A percentile compares a stretch with the other conserved stretches of the same genome.
These are phyloP conservation scores for Fabrea salina DNA, from an alignment of 169 alveolate genomes.

Conservation along the genomic window DNA sequence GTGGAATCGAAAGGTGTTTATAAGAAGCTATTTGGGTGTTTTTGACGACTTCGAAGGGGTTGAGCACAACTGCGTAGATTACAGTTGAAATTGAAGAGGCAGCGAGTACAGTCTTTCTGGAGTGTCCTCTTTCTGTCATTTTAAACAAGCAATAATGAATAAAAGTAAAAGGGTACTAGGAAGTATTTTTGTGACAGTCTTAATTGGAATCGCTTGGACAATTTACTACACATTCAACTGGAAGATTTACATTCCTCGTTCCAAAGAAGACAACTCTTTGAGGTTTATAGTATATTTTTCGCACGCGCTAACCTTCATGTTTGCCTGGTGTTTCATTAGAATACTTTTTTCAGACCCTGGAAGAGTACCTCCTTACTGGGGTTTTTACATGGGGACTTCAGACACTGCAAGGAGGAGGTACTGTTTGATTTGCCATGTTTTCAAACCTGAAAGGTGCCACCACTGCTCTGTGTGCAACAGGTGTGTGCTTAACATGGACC, in stretches of 20 bases:
- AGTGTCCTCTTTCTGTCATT: too few relatives aligned
- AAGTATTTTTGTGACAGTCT: too few relatives aligned
- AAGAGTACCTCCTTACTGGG: slow-evolving; percentile 64
- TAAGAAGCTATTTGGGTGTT: slow-evolving; percentile 8
- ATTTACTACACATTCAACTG: too few relatives aligned
- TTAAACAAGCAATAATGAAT: too few relatives aligned
- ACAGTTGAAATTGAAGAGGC: slow-evolving; percentile 6
- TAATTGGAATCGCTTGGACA: too few relatives aligned
- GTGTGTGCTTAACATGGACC: slow-evolving; percentile 80
- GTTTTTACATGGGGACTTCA: slow-evolving; percentile 77
- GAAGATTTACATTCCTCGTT: too few relatives aligned
- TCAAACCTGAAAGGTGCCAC: slow-evolving; percentile 85
- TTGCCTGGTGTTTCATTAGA: slow-evolving; percentile 60
- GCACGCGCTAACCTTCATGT: slow-evolving; percentile 17
- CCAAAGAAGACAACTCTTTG: too few relatives aligned
- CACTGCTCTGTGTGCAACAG: slow-evolving; percentile 83
- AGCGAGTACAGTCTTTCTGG: too few relatives aligned
- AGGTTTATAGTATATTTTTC: too few relatives aligned
- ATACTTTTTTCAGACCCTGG: slow-evolving; percentile 76
- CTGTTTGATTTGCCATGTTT: slow-evolving; percentile 84
- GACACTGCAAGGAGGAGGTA: slow-evolving; percentile 77
- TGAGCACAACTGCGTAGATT: not conserved
- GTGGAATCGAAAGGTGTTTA: not conserved
- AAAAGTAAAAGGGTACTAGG: too few relatives aligned
- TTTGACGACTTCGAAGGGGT: slow-evolving; percentile 16